Base-by-base conservation (phyloP, 805 yeast genomes). In the Kluyveromyces starmeri region DNA sequence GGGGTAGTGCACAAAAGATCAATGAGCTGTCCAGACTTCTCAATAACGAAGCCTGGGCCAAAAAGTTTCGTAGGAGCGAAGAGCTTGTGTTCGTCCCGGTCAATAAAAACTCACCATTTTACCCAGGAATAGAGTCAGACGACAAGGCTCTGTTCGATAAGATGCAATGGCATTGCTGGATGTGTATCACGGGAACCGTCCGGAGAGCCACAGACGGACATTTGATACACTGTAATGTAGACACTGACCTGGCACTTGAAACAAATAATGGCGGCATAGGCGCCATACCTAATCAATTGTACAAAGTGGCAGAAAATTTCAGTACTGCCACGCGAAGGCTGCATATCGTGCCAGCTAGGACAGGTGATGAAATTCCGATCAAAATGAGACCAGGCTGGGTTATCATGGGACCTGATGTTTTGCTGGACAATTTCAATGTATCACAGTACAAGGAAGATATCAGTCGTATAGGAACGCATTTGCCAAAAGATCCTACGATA, bases 81-180 rank as follows among this genome's bases (percentile, higher is more conserved):
- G 96, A 89, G 50, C 64, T 89, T 37, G 84, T 85, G 0, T 88
- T 82, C 51, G 73, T 84, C 10, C 84, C 89, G 2, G 67, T 73
- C n/a, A 74, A 75, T 42, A 70, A 70, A 39, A 56, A 70, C 19
- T 78, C 92, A 0, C 75, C 75, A 1, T 75, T 73, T 49, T 77
- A 73, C 42, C 92, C 92, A 1, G 66, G 67, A 2, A 70, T 71
- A 25, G 68, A 68, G 7, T 58, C 61, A 2, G 69, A 69, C 37
- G 72, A 69, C 12, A 64, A 65, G 21, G 46, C 66, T 1, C 52
- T 83, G 17, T 67, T 83, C 36, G 76, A 74, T 40, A 74, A 78
- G 39, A 76, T 82, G 57, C 92, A 82, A 59, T 88, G 96, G 95
- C 96, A 89, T 59, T 88, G 96, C 50, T 82, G 95, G 83, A 86